Base-by-base conservation (phyloP, 805 yeast species). In the Peterozyma xylosa region DNA sequence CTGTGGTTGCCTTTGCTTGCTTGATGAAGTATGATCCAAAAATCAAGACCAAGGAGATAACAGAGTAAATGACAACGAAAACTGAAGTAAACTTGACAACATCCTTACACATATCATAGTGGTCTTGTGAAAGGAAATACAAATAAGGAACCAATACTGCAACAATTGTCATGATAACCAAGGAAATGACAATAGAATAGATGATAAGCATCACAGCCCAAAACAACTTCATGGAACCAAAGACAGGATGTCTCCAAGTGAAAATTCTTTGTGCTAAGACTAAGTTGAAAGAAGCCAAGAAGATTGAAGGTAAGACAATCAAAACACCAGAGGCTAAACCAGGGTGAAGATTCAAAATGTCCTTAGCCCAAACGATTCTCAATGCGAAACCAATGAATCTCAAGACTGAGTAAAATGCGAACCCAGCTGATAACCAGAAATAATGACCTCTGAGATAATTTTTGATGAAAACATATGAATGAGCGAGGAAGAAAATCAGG, bases 191-290 rank as follows among this genome's bases (percentile, higher is more conserved):
- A 41, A 80, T 51, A 6, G 62, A 51, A 54, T 84, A 83, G 33
- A 78, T 51, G 2, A 59, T 36, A 38, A 70, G 55, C 82, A 83
- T 75, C 29, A 62, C 42, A 32, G 48, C 47, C 75, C 80, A 75
- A 53, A 83, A 77, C 33, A 65, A 46, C 45, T 59, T 64, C 37
- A 72, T 58, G 16, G 76, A 69, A 35, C 89, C 90, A 10, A 79
- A 71, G 42, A 76, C 79, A 7, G 91, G 90, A 56, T 84, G 90
- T 57, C 82, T 68, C 86, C 88, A 82, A 5, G 87, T 80, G 60
- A 82, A 81, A 17, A 83, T 64, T 57, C 91, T 73, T 57, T 82
- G 89, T 3, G 86, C 86, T 42, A 84, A 62, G 17, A 82, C 73
- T 58, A 82, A 67, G 55, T 80, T 80, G 53, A 78, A 68, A 3